A percentile compares a stretch with the other conserved stretches of the same genome.
These are phyloP conservation scores for Plectosphaerella cucumerina DNA, from an alignment of 2,329 filamentous ascomycete genomes.

Conservation along the genomic window DNA sequence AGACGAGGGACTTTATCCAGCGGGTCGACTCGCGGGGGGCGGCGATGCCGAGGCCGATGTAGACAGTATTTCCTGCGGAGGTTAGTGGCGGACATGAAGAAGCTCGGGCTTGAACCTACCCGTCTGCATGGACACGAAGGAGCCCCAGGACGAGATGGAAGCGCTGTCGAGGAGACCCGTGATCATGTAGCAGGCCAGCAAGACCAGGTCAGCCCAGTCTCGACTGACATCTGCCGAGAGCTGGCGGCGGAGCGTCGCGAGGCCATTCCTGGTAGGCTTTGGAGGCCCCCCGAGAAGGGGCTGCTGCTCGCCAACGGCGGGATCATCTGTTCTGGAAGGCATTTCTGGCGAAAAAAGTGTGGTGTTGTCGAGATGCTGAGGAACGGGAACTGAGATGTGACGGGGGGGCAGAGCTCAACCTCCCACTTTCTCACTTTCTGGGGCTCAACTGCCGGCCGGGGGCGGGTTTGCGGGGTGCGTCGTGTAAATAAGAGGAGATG, in stretches of 20 bases:
- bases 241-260: slow-evolving; percentile 20
- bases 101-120: slow-evolving; percentile 40
- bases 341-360: not conserved
- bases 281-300: slow-evolving; percentile 25
- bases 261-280: slow-evolving; percentile 14
- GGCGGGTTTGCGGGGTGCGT: too few species aligned
- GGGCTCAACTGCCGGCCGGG: too few species aligned
- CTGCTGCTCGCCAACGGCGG: slow-evolving; percentile 22
- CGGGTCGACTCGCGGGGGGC: slow-evolving; percentile 49
- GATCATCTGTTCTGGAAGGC: too few species aligned
- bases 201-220: slow-evolving; percentile 61
- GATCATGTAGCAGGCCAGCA: slow-evolving; percentile 70
- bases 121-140: slow-evolving; percentile 82
- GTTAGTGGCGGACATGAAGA: not conserved
- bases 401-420: too few species aligned
- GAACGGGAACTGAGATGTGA: not conserved
- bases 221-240: slow-evolving; percentile 49
- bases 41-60: slow-evolving; percentile 69
- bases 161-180: slow-evolving; percentile 75
- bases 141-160: slow-evolving; percentile 72
- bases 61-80: slow-evolving; percentile 66
- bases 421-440: too few species aligned
- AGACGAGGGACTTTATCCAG: slow-evolving; percentile 69
- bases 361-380: not conserved
- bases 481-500: too few species aligned